Evolutionary conservation across 768 basidiomycete species (phyloP), one percentile per base, ranked within the genome.

Genomic region (Leccinum longicurvipes): DNA sequence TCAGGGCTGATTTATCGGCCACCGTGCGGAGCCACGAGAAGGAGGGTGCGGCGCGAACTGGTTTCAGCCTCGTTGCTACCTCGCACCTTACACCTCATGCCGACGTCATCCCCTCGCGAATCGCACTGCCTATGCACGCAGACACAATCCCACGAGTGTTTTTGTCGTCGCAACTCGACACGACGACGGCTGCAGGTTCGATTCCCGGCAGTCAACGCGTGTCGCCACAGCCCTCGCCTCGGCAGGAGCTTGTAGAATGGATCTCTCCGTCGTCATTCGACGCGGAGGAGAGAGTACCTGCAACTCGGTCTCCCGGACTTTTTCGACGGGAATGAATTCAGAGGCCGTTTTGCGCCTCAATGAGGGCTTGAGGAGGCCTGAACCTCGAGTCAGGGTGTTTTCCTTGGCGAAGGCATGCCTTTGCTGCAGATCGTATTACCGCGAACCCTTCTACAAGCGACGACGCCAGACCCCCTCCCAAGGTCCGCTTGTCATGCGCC

Each of bases 11-110:
- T 45, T 57, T 70, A 41, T 66, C 66, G 3, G 68, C 68, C 47
- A 65, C 67, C 19, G 19, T 69, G 14, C 59, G 67, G 27, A 58
- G 58, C 55, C 64, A 62, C 56, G 68, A 69, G 36, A 70, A 60
- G 50, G 67, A 66, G 31, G 42, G 52, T 51, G 51, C 68, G 25
- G 49, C 64, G 12, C 66, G 68, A 25, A 56, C 67, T 45, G 64
- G 64, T 12, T 68, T 68, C 51, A 69, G 68, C 66, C 66, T 68
- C 63, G 64, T 70, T 68, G 64, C 68, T 28, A 62, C 64, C 55
- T 59, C 67, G 21, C 64, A 66, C 51, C 27, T 29, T 6, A 52
- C 64, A 36, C 28, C 59, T 46, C 68, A 66, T 45, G 51, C 67
- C 56, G 68, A 66, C 57, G 53, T 55, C 58, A 62, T 66, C 3